phyloP scores from a whole-genome alignment of 805 yeast genomes.

The Cephaloascus fragrans region DNA sequence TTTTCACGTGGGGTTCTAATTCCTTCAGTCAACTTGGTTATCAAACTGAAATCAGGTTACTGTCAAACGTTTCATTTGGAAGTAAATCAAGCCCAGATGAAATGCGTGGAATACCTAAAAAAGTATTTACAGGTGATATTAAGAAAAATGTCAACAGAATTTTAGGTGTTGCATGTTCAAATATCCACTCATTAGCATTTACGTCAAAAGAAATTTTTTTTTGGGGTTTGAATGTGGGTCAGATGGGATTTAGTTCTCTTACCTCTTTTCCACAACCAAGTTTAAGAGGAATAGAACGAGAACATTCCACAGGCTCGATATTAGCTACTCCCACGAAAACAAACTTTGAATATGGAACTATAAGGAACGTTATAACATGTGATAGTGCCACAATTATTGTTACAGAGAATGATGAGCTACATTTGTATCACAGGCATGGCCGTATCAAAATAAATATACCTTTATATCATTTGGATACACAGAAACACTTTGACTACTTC shows the following conservation, averaged over 20 bases:
- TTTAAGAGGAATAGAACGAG: slow-evolving; percentile 15
- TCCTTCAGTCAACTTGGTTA: slow-evolving; percentile 59
- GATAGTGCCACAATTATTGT: slow-evolving; percentile 65
- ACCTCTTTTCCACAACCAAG: slow-evolving; percentile 1
- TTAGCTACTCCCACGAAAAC: slow-evolving; percentile 28
- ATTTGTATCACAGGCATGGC: slow-evolving; percentile 47
- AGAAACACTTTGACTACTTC: slow-evolving; percentile 41
- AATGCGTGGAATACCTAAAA: neutral
- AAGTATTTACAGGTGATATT: slow-evolving; percentile 5
- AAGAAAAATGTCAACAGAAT: slow-evolving; percentile 16
- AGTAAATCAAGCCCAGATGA: slow-evolving; percentile 3
- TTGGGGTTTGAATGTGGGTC: slow-evolving; percentile 83
- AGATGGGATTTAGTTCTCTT: slow-evolving; percentile 47
- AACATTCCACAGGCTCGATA: slow-evolving; percentile 23
- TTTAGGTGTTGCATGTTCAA: slow-evolving; percentile 50
- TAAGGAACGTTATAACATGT: slow-evolving; percentile 50
- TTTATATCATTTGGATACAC: slow-evolving; percentile 5
- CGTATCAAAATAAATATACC: slow-evolving; percentile 35
- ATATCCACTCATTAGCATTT: slow-evolving; percentile 58
- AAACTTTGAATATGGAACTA: slow-evolving; percentile 33
- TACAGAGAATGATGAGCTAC: slow-evolving; percentile 48
- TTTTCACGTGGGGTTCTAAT: slow-evolving; percentile 78
- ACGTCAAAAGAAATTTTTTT: slow-evolving; percentile 36
- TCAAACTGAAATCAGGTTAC: slow-evolving; percentile 12
- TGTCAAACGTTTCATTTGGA: neutral